A percentile compares a stretch with the other conserved stretches of the same genome.
phyloP scores from a whole-genome alignment of 1,284 basidiomycete genomes.

The Lentinula novae-zelandiae region DNA sequence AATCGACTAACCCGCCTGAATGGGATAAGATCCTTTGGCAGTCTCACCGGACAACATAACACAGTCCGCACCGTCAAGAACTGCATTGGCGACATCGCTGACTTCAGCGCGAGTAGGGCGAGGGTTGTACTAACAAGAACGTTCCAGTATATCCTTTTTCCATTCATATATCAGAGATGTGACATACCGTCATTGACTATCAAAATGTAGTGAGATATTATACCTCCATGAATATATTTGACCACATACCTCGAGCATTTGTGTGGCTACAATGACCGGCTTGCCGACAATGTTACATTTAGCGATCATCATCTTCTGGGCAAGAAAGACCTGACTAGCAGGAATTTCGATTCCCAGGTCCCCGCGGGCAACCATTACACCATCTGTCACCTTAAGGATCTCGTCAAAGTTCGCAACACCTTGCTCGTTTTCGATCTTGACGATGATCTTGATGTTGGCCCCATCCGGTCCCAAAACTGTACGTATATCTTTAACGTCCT shows the following conservation, averaged over 20 bases:
- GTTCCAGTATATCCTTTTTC: constrained; percentile 15
- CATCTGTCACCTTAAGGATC: constrained; percentile 89
- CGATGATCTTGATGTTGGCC: constrained; percentile 94
- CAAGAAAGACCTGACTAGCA: constrained; percentile 94
- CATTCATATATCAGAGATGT: background rate
- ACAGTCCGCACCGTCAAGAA: constrained; percentile 95
- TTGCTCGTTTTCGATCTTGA: constrained; percentile 99
- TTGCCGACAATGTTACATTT: constrained; percentile 97
- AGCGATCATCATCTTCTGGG: constrained; percentile 99
- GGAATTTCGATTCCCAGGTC: constrained; percentile 99
- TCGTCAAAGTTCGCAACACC: constrained; percentile 98
- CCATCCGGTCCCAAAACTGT: constrained; percentile 89
- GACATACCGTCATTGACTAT: constrained; percentile 87
- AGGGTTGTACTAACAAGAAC: constrained; percentile 78
- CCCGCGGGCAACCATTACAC: constrained; percentile 98
- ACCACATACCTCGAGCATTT: constrained; percentile 91
- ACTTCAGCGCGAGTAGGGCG: constrained; percentile 95
- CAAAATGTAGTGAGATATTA: constrained; percentile 15
- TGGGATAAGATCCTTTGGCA: constrained; percentile 92
- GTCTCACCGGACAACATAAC: constrained; percentile 99
- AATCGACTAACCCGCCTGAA: constrained; percentile 69
- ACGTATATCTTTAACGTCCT: constrained; percentile 92
- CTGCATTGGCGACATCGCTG: constrained; percentile 97
- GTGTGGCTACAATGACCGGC: constrained; percentile 98
- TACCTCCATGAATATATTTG: constrained; percentile 3